Base-by-base conservation (phyloP, 2,329 filamentous ascomycete genomes). In the Seiridium cupressi region DNA sequence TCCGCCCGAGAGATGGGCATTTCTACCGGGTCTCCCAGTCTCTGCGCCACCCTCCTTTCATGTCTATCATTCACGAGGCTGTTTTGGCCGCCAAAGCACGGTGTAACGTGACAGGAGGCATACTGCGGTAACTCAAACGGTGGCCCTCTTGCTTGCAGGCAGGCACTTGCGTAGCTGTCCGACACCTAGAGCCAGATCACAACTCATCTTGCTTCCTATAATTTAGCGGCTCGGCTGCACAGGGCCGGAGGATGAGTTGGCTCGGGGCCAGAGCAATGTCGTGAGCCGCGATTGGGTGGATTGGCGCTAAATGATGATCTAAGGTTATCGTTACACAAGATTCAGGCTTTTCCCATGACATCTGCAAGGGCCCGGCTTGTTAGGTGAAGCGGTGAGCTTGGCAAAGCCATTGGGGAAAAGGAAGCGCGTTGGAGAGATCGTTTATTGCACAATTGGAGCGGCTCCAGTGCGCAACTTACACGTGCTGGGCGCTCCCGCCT, bases 41-140 rank as follows among this genome's bases (percentile, higher is more conserved):
- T 36, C 49, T 53, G 49, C 49, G 49, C 49, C 49, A 53, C 49
- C 38, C 31, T 35, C 49, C 49, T 38, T 53, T 53, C 49, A 53
- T 53, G 49, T 53, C 49, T 53, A 53, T 53, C 49, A 53, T 42
- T 42, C 38, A 42, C 18, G 18, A 26, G 18, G 18, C 18, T 26
- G 18, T 26, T 26, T 26, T 26, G 18, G 18, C 18, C 18, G 18
- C 18, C 18, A 26, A 26, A 26, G 18, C 18, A 26, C 18, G 18
- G 18, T 26, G 2, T 2, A 26, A 26, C 18, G 18, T 26, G 2
- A 26, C 18, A 26, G 18, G 18, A 26, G 18, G 18, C 18, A 26
- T 26, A 26, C 18, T 26, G 18, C 18, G 18, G 18, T 26, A 26
- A 26, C 18, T 26, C 18, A 26, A 26, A 26, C 18, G 18, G 18